Base-by-base conservation (phyloP, 306 rosid genomes). In the Lotus japonicus region DNA sequence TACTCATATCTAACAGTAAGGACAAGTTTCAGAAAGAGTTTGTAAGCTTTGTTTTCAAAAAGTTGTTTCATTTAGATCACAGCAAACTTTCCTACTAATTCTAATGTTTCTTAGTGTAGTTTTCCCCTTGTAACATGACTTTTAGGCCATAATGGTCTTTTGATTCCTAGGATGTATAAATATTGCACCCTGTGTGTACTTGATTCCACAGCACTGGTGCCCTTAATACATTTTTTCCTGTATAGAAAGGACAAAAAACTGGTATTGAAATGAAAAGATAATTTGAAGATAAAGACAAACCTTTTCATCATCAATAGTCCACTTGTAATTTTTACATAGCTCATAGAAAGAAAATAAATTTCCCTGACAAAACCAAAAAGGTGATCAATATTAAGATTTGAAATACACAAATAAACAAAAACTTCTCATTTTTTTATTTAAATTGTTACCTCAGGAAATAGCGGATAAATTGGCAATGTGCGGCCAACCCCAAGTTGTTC, bases 241-340 rank as follows among this genome's bases (percentile, higher is more conserved):
- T 41, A 55, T 5, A 49, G 42, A 39, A 17, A 17, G 46, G 57
- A 6, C 5, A 41, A 44, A 5, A 53, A 39, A 2, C 31, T 9
- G 5, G 9, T 13, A 11, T 41, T 51, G 13, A 57, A 62, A 72
- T n/a, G 77, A 54, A 38, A 73, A 62, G 39, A 55, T 3, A 46
- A 65, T 45, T 18, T 44, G 69, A 42, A 56, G 52, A 68, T 15
- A 63, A 49, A 58, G 56, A 31, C 76, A 63, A 57, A 91, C 97
- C 96, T 86, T 85, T 68, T 84, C 90, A 82, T 92, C 97, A 73
- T 86, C 98, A 57, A 88, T 55, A 61, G 86, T 88, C 98, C 98
- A 92, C 68, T 54, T 89, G 86, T 86, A 92, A 74, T 78, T 82
- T 82, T 77, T 84, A 86, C 98, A 92, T 41, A 86, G 91, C 83